Evolutionary conservation across 345 rosid genomes (phyloP).

Genomic region (Boechera stricta): DNA sequence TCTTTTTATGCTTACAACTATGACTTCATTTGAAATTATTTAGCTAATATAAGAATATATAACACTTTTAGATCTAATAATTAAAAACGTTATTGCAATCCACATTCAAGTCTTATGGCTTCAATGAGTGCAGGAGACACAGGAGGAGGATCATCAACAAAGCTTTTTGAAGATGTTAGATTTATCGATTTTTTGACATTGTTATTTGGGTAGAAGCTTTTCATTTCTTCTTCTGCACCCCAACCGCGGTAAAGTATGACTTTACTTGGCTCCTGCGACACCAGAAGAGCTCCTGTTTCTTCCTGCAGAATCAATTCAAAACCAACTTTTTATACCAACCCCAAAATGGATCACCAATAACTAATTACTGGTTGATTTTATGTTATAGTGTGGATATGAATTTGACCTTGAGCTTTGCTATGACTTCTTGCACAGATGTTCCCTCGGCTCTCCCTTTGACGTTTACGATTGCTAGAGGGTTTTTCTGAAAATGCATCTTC

Average conservation of each 20-base stretch:
- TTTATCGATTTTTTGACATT: conserved; percentile 31
- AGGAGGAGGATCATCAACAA: conserved; percentile 35
- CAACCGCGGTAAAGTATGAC: conserved; percentile 88
- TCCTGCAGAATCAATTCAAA: conserved; percentile 52
- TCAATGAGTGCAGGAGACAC: conserved; percentile 79
- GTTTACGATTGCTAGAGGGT: conserved; percentile 85
- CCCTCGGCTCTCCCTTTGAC: conserved; percentile 95
- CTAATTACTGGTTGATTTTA: conserved; percentile 7
- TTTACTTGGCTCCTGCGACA: conserved; percentile 93
- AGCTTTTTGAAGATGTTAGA: conserved; percentile 31
- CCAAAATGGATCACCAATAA: conserved; percentile 11
- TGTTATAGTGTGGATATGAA: conserved; percentile 5
- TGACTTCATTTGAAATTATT: neutral
- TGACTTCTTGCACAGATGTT: conserved; percentile 89
- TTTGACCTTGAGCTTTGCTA: conserved; percentile 77
- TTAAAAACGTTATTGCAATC: conserved; percentile 42
- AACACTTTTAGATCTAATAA: neutral
- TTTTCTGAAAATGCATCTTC: conserved; percentile 69
- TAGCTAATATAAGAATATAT: no score
- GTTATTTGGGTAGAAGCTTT: conserved; percentile 47
- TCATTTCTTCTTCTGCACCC: conserved; percentile 64
- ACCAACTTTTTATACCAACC: neutral
- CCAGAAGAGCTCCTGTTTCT: conserved; percentile 80
- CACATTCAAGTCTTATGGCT: conserved; percentile 85
- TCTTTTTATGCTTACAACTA: neutral